Percentiles rank a stretch among this genome's conserved stretches.
Conservation (phyloP, 306 rosid species). For the Prosopis cineraria region DNA sequence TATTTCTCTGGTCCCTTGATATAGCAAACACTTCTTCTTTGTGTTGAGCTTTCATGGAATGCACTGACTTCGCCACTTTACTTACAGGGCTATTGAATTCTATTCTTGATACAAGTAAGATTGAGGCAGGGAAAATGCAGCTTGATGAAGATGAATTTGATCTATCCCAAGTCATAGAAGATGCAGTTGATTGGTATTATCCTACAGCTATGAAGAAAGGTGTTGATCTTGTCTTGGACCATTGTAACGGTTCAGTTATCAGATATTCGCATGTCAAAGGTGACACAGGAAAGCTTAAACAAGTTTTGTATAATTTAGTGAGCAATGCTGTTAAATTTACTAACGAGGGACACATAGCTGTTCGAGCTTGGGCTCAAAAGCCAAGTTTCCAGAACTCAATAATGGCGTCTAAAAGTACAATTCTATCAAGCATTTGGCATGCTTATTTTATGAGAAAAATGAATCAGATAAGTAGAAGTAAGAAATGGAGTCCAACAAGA, state of each 20-base stretch:
- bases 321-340: slow-evolving; percentile 90
- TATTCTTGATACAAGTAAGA: slow-evolving; percentile 80
- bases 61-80: slow-evolving; percentile 8
- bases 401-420: slow-evolving; percentile 30
- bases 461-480: slow-evolving; percentile 31
- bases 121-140: slow-evolving; percentile 80
- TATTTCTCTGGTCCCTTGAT: not conserved
- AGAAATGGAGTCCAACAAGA: slow-evolving; percentile 37
- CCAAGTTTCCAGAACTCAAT: slow-evolving; percentile 47
- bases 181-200: slow-evolving; percentile 67
- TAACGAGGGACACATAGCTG: slow-evolving; percentile 58
- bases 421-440: slow-evolving; percentile 28
- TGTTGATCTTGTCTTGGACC: slow-evolving; percentile 75
- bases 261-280: slow-evolving; percentile 60
- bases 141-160: slow-evolving; percentile 84
- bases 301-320: slow-evolving; percentile 65
- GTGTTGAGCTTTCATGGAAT: not conserved
- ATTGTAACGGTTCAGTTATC: slow-evolving; percentile 57
- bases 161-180: slow-evolving; percentile 60
- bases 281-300: slow-evolving; percentile 80
- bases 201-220: slow-evolving; percentile 65
- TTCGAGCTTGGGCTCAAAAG: slow-evolving; percentile 66
- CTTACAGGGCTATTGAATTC: slow-evolving; percentile 68
- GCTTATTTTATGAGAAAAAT: slow-evolving; percentile 44
- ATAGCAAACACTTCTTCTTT: not conserved